These are phyloP conservation scores for Rhodotorula glutinis DNA, from an alignment of 1,284 basidiomycete genomes.

Conservation along the genomic window DNA sequence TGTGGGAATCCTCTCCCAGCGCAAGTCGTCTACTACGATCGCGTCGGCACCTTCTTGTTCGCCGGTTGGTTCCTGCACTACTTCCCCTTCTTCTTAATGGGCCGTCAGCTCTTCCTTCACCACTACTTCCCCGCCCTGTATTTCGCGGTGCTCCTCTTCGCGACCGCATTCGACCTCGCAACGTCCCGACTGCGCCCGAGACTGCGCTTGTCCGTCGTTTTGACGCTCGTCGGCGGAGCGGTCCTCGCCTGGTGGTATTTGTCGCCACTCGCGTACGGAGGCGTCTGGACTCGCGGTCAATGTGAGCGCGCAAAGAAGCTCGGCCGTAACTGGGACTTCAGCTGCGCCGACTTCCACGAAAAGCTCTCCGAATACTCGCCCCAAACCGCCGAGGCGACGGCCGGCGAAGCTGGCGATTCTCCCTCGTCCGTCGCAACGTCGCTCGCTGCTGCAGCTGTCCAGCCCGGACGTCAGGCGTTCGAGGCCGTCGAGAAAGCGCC, in stretches of 20 bases:
- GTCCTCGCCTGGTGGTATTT: slow-evolving; percentile 77
- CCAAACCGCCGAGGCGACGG: not conserved
- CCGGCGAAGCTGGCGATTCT: not conserved
- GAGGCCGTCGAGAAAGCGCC: slow-evolving; percentile 24
- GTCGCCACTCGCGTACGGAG: slow-evolving; percentile 80
- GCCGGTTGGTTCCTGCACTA: slow-evolving; percentile 94
- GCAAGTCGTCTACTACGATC: slow-evolving; percentile 86
- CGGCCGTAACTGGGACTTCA: slow-evolving; percentile 94
- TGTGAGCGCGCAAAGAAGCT: slow-evolving; percentile 72
- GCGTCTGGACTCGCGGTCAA: slow-evolving; percentile 74
- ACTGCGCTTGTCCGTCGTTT: slow-evolving; percentile 73
- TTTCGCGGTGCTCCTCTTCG: slow-evolving; percentile 79
- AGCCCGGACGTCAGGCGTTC: slow-evolving; percentile 27
- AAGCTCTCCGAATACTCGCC: slow-evolving; percentile 18
- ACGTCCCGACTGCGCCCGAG: slow-evolving; percentile 75
- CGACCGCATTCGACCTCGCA: slow-evolving; percentile 76
- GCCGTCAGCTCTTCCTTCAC: slow-evolving; percentile 91
- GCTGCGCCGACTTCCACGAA: slow-evolving; percentile 60
- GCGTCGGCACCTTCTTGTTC: slow-evolving; percentile 83
- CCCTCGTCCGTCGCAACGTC: not conserved
- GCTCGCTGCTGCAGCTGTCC: slow-evolving; percentile 5
- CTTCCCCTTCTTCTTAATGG: slow-evolving; percentile 94
- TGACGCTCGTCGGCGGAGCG: slow-evolving; percentile 61
- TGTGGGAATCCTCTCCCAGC: slow-evolving; percentile 53
- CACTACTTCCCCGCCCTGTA: slow-evolving; percentile 97